Percentiles rank a stretch among this genome's conserved stretches.
These are phyloP conservation scores for Boletus eberwhitei DNA, from an alignment of 768 basidiomycete species.

Conservation along the genomic window DNA sequence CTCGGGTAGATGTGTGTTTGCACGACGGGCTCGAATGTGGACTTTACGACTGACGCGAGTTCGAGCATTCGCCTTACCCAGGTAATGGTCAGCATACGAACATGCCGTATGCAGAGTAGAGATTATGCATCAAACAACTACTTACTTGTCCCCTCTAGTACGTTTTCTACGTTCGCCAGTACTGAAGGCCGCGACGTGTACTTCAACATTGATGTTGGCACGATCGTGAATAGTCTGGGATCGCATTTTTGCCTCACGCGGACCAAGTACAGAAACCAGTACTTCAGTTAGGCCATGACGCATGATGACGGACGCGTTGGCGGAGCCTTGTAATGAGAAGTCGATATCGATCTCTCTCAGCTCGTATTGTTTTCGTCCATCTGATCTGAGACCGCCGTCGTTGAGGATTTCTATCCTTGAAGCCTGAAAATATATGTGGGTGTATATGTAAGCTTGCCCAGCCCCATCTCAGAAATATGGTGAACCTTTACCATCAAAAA, in stretches of 20 bases:
- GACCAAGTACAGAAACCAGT: slow-evolving; percentile 85
- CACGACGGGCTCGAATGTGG: slow-evolving; percentile 95
- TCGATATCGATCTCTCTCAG: slow-evolving; percentile 79
- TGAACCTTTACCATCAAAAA: slow-evolving; percentile 4
- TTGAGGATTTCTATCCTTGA: slow-evolving; percentile 74
- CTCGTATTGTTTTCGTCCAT: slow-evolving; percentile 90
- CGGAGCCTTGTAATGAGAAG: slow-evolving; percentile 66
- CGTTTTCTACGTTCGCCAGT: slow-evolving; percentile 75
- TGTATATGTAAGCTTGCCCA: background rate
- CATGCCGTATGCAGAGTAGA: background rate
- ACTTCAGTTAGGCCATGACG: slow-evolving; percentile 91
- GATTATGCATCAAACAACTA: slow-evolving; percentile 11
- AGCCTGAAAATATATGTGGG: slow-evolving; percentile 29
- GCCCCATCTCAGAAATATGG: background rate
- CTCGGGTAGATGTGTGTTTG: slow-evolving; percentile 90
- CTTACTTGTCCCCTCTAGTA: slow-evolving; percentile 84
- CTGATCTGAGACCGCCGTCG: slow-evolving; percentile 84
- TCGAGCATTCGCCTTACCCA: slow-evolving; percentile 75
- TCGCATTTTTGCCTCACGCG: slow-evolving; percentile 81
- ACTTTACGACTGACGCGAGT: slow-evolving; percentile 80
- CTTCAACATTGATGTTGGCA: slow-evolving; percentile 86
- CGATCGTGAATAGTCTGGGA: slow-evolving; percentile 83
- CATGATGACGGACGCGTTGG: slow-evolving; percentile 83
- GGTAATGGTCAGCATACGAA: slow-evolving; percentile 2
- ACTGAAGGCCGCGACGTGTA: slow-evolving; percentile 84